These are phyloP conservation scores for Plasmodium berghei DNA, from an alignment of 169 alveolate genomes.

Conservation along the genomic window DNA sequence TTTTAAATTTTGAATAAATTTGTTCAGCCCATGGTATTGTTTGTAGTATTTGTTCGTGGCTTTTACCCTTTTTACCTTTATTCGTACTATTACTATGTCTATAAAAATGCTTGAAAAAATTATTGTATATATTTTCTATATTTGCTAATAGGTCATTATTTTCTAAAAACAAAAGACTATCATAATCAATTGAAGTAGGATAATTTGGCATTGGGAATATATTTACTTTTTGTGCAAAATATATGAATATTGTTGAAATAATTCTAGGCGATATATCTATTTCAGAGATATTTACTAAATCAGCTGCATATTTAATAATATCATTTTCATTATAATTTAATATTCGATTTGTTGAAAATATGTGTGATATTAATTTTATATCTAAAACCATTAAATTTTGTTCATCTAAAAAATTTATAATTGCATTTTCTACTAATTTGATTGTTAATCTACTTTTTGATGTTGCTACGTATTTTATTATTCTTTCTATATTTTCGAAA, in stretches of 20 bases:
- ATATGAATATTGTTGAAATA: conserved; percentile 13
- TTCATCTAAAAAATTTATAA: conserved; percentile 18
- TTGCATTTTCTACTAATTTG: conserved; percentile 23
- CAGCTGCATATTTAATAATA: conserved; percentile 13
- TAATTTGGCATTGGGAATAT: conserved; percentile 35
- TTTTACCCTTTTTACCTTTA: background rate
- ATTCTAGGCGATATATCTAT: conserved; percentile 50
- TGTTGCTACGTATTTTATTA: conserved; percentile 15
- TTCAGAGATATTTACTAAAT: conserved; percentile 43
- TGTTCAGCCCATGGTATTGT: conserved; percentile 33
- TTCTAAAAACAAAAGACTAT: conserved; percentile 9
- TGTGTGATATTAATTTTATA: conserved; percentile 15
- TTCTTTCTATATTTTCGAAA: conserved; percentile 15
- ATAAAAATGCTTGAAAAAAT: conserved; percentile 24
- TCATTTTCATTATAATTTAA: conserved; percentile 46
- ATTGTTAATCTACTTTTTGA: conserved; percentile 37
- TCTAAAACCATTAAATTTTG: conserved; percentile 20
- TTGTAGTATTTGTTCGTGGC: background rate
- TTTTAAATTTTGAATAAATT: conserved; percentile 8
- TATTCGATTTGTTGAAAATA: conserved; percentile 25
- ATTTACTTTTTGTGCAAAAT: conserved; percentile 25
- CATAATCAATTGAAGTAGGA: conserved; percentile 6
- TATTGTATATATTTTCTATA: conserved; percentile 18
- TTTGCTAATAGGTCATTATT: conserved; percentile 33
- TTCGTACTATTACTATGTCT: background rate